Evolutionary conservation across 768 basidiomycete genomes (phyloP), one percentile per base, ranked within the genome.

Genomic region (Gymnopilus dilepis): DNA sequence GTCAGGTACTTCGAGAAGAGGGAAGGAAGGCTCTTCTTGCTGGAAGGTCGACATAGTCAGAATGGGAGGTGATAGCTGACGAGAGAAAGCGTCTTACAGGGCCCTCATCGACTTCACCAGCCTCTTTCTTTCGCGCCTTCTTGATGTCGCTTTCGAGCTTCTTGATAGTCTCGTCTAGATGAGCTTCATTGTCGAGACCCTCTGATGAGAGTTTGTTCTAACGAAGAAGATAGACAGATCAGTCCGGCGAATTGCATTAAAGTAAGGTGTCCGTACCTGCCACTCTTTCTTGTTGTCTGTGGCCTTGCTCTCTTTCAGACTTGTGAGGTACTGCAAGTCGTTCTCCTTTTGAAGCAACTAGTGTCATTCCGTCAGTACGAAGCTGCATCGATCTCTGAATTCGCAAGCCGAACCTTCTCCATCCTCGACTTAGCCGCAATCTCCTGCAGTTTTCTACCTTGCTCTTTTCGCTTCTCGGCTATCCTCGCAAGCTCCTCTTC

Each of bases 1-100:
- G 74, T 99, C 97, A 0, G 95, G 95, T 2, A 91, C 81, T 68
- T 97, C 94, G n/a, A 97, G 80, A 2, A 99, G 82, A 19, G 94
- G 95, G 78, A 95, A 99, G 0, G 88, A 86, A 1, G 94, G 84
- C 60, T 95, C 96, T 70, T 94, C 91, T 83, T 90, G 69, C 42
- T 67, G 7, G 12, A 40, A 60, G 26, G 21, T 50, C 30, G 26
- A 30, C 37, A 28, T 12, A 59, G n/a, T 45, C 28, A 41, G 45
- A 53, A 13, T 43, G 21, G 0, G 40, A 19, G 21, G 1, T 22
- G 26, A n/a, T 17, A 31, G 22, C 34, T n/a, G 19, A 40, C 2
- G 15, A 13, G 21, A 17, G 24, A 26, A 19, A 48, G 17, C 58
- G 8, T 65, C 79, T 28, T 65, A 86, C 84, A 31, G 78, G 79